Conservation (phyloP, 805 yeast genomes). For the Saccharomycopsis synnaedendra region DNA sequence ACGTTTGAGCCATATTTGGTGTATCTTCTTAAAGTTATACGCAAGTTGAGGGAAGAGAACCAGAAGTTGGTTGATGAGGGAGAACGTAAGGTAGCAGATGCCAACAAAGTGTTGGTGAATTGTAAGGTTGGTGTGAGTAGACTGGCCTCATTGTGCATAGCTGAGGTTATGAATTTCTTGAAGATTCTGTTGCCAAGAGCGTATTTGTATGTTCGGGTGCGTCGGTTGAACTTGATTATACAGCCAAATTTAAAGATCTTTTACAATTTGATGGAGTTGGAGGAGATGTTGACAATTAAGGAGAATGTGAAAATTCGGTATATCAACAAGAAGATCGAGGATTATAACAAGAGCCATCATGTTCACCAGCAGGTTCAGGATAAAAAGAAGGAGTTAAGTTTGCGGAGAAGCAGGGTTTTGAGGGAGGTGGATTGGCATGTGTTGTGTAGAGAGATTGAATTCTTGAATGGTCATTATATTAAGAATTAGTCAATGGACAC, state of each 20-base stretch:
- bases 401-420: slow-evolving; percentile 15
- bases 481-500: background rate
- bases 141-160: slow-evolving; percentile 91
- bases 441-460: slow-evolving; percentile 72
- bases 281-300: slow-evolving; percentile 20
- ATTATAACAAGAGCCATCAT: slow-evolving; percentile 8
- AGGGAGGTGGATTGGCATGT: slow-evolving; percentile 84
- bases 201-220: slow-evolving; percentile 78
- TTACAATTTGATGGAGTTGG: slow-evolving; percentile 67
- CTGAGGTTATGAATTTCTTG: slow-evolving; percentile 81
- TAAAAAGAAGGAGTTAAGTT: slow-evolving; percentile 12
- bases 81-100: slow-evolving; percentile 18
- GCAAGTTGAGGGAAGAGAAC: slow-evolving; percentile 32
- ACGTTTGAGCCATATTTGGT: slow-evolving; percentile 34
- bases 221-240: slow-evolving; percentile 83
- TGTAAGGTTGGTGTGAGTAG: slow-evolving; percentile 95
- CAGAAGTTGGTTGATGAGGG: slow-evolving; percentile 33
- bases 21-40: slow-evolving; percentile 11
- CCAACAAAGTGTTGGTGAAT: slow-evolving; percentile 51
- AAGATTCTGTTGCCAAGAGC: slow-evolving; percentile 67
- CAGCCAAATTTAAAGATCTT: slow-evolving; percentile 89
- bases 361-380: background rate
- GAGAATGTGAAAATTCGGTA: slow-evolving; percentile 14
- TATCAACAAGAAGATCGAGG: slow-evolving; percentile 11
- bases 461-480: slow-evolving; percentile 38